Evolutionary conservation across 371 early-diverging fungal species (phyloP).

Genomic region (Mortierella sp.): DNA sequence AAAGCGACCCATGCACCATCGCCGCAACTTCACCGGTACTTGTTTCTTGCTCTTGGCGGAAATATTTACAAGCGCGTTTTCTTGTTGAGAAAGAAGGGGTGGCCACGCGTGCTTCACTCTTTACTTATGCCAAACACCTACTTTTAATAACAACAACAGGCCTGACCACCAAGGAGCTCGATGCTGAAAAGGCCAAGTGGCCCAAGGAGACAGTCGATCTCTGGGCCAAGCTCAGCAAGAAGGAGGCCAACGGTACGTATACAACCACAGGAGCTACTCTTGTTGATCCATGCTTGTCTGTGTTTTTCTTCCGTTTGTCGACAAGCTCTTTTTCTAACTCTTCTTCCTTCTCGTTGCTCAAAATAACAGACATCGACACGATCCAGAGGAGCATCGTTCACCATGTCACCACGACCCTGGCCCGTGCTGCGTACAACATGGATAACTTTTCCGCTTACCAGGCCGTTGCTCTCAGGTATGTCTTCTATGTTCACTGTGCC

Average conservation of each 20-base stretch:
- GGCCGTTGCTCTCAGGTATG: constrained; percentile 83
- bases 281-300: not conserved
- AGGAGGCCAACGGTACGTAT: constrained; percentile 47
- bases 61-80: not conserved
- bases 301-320: not conserved
- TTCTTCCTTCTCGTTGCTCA: not conserved
- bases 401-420: constrained; percentile 86
- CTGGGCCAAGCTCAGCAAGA: constrained; percentile 49
- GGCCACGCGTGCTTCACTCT: not conserved
- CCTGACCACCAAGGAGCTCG: constrained; percentile 51
- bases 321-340: not conserved
- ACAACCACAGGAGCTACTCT: not conserved
- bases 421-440: constrained; percentile 85
- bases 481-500: not conserved
- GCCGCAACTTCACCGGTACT: constrained; percentile 55
- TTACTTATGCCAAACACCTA: not conserved
- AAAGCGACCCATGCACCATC: constrained; percentile 56
- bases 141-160: constrained; percentile 22
- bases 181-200: constrained; percentile 50
- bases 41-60: not conserved
- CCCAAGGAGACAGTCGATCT: constrained; percentile 55
- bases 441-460: constrained; percentile 90
- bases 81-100: not conserved
- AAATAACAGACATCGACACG: constrained; percentile 64
- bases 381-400: constrained; percentile 84